Evolutionary conservation across 2,329 filamentous ascomycete species (phyloP).

Genomic region (Trichophyton mentagrophytes): DNA sequence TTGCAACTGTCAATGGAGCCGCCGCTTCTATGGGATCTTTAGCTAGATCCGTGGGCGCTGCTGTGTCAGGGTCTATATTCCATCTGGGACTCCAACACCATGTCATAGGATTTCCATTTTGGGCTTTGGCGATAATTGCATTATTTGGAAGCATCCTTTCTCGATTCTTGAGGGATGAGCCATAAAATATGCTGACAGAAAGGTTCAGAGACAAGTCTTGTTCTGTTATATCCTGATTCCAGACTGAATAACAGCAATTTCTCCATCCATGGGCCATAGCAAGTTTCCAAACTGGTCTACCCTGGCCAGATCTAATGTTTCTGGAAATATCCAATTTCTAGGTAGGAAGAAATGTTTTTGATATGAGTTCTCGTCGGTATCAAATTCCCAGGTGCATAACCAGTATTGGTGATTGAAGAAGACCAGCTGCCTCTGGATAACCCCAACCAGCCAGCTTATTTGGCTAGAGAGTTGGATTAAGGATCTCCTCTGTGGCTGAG

Average conservation of each 20-base stretch:
- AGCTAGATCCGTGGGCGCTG: conserved; percentile 76
- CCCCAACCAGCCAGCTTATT: conserved; percentile 8
- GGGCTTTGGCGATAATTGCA: not conserved
- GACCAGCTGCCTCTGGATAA: conserved; percentile 7
- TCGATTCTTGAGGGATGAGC: not conserved
- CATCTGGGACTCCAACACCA: conserved; percentile 3
- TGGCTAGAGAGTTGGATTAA: conserved; percentile 3
- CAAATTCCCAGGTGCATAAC: conserved; percentile 15
- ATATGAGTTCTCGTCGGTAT: conserved; percentile 3
- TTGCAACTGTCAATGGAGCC: conserved; percentile 85
- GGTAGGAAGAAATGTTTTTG: conserved; percentile 20
- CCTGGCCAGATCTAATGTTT: conserved; percentile 13
- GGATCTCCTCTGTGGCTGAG: not conserved
- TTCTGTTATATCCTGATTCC: not conserved
- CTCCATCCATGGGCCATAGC: conserved; percentile 19
- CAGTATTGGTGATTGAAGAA: conserved; percentile 16
- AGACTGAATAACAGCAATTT: conserved; percentile 15
- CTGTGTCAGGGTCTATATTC: conserved; percentile 52
- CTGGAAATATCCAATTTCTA: conserved; percentile 19
- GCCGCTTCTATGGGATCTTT: conserved; percentile 82
- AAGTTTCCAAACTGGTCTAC: conserved; percentile 16
- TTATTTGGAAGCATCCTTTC: not conserved
- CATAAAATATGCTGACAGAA: not conserved
- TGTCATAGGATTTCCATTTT: conserved; percentile 6
- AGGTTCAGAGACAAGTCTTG: too few species aligned